Conservation (phyloP, 306 rosid species). For the Crotalaria pallida region DNA sequence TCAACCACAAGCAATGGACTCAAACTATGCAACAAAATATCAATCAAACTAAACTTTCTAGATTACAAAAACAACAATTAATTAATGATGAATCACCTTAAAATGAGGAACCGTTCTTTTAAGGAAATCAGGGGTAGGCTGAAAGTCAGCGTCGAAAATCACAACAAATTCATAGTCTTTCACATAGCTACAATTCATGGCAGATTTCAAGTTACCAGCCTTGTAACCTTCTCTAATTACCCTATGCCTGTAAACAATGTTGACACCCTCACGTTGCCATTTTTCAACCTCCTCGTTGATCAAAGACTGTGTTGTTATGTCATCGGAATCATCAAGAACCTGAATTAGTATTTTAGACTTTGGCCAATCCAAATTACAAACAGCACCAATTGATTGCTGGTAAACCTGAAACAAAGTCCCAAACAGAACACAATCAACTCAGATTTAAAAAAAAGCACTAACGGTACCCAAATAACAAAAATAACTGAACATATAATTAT, state of each 20-base stretch:
- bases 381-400: constrained; percentile 82
- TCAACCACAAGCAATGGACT: neutral
- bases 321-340: constrained; percentile 91
- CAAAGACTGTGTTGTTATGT: constrained; percentile 54
- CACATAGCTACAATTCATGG: constrained; percentile 88
- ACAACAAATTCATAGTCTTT: constrained; percentile 79
- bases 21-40: neutral
- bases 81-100: constrained; percentile 39
- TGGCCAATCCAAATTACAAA: constrained; percentile 90
- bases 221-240: constrained; percentile 84
- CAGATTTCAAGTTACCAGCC: constrained; percentile 92
- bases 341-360: constrained; percentile 63
- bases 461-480: neutral
- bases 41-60: neutral
- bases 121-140: constrained; percentile 81
- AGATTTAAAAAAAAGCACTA: neutral
- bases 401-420: constrained; percentile 53
- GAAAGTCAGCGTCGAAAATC: constrained; percentile 90
- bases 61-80: neutral
- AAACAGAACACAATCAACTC: neutral
- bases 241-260: constrained; percentile 70
- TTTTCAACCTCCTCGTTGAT: constrained; percentile 71
- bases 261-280: constrained; percentile 77
- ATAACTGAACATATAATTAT: too few relatives aligned
- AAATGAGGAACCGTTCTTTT: constrained; percentile 80